phyloP scores from a whole-genome alignment of 345 rosid species.

The Lagerstroemia speciosa region DNA sequence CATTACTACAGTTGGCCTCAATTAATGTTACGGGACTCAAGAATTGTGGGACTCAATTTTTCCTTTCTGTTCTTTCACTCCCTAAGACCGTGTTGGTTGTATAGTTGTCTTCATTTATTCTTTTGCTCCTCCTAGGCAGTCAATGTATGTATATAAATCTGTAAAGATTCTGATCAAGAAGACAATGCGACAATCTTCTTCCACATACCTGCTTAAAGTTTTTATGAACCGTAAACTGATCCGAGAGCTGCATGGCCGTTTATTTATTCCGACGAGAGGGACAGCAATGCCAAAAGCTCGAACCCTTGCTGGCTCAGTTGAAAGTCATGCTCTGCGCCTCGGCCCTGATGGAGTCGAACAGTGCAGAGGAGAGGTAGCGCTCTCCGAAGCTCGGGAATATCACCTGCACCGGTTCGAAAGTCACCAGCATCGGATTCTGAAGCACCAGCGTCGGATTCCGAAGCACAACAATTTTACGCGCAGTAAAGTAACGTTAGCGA shows the following conservation, averaged over 20 bases:
- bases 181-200: too few species aligned
- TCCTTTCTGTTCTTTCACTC: too few species aligned
- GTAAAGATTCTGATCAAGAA: too few species aligned
- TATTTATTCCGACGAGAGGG: neutral
- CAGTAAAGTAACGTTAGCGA: neutral
- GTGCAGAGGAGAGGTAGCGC: conserved; percentile 49
- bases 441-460: too few species aligned
- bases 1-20: too few species aligned
- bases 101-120: too few species aligned
- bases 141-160: too few species aligned
- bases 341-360: conserved; percentile 45
- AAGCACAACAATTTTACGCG: neutral
- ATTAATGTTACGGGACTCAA: too few species aligned
- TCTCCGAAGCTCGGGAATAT: conserved; percentile 67
- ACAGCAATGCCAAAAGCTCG: neutral
- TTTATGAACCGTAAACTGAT: neutral
- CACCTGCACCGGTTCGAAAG: conserved; percentile 25
- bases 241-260: neutral
- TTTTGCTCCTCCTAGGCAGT: too few species aligned
- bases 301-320: conserved; percentile 18
- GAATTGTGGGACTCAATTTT: too few species aligned
- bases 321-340: conserved; percentile 50
- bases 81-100: too few species aligned
- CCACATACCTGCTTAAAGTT: too few species aligned
- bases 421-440: neutral